Percentiles rank a stretch among this genome's conserved stretches.
Evolutionary conservation across 2,329 filamentous ascomycete genomes (phyloP).

Genomic region (Fusarium oxysporum): DNA sequence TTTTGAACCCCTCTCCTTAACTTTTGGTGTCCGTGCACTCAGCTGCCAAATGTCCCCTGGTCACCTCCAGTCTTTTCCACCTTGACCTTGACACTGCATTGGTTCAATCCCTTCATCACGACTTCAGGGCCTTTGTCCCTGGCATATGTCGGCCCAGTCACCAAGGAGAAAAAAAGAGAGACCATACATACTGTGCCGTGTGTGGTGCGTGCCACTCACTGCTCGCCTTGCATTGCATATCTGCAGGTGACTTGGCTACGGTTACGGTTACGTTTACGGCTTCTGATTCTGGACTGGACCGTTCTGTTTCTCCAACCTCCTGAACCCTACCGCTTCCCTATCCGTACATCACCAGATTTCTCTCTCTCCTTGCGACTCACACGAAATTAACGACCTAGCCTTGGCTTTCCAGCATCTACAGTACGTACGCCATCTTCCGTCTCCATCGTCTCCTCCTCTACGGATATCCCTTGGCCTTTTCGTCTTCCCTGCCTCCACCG

Average conservation of each 20-base stretch:
- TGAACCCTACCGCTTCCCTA: neutral
- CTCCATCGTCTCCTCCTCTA: conserved; percentile 4
- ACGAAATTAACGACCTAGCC: conserved; percentile 17
- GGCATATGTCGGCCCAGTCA: conserved; percentile 12
- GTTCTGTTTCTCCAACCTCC: conserved; percentile 5
- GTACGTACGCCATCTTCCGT: conserved; percentile 22
- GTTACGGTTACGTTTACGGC: neutral
- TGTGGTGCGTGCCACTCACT: neutral
- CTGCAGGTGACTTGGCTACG: neutral
- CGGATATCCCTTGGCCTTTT: conserved; percentile 2
- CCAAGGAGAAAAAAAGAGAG: neutral
- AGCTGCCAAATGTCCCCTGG: conserved; percentile 31
- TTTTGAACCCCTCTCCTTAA: conserved; percentile 23
- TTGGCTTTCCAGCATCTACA: neutral
- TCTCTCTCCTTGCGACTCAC: conserved; percentile 9
- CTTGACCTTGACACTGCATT: conserved; percentile 10
- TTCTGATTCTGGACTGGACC: neutral
- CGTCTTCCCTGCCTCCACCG: conserved; percentile 23
- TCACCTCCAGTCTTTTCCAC: conserved; percentile 9
- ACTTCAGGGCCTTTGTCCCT: conserved; percentile 17
- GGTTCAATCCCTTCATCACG: conserved; percentile 25
- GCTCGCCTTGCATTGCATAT: neutral
- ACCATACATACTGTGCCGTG: neutral
- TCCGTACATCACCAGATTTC: conserved; percentile 14
- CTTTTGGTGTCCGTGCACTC: conserved; percentile 24